Conservation (phyloP, 495 filamentous ascomycete species). For the Penicillium waksmanii region DNA sequence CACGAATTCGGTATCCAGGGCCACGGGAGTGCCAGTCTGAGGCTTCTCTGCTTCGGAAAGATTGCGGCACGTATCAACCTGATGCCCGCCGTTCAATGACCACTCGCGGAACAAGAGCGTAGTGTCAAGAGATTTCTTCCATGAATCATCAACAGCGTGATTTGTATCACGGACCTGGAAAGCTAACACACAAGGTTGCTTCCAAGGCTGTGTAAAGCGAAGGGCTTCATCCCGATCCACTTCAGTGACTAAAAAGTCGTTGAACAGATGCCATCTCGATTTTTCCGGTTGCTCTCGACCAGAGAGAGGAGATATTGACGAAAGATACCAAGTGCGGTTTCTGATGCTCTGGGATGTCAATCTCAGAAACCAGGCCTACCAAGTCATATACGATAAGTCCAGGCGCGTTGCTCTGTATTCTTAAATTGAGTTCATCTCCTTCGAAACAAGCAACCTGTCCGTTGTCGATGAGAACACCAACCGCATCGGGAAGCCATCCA, state of each 20-base stretch:
- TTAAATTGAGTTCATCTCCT: constrained; percentile 70
- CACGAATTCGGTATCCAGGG: constrained; percentile 95
- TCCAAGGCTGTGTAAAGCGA: constrained; percentile 87
- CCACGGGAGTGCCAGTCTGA: constrained; percentile 70
- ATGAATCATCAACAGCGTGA: constrained; percentile 77
- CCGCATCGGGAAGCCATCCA: constrained; percentile 88
- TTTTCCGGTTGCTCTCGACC: constrained; percentile 53
- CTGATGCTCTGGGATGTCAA: constrained; percentile 79
- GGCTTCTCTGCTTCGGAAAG: constrained; percentile 71
- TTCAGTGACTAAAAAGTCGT: constrained; percentile 91
- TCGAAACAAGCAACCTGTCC: constrained; percentile 89
- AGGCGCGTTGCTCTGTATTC: constrained; percentile 63
- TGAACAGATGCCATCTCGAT: constrained; percentile 90
- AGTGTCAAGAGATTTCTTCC: constrained; percentile 83
- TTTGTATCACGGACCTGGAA: constrained; percentile 79
- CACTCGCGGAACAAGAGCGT: constrained; percentile 78
- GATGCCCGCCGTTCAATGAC: constrained; percentile 54
- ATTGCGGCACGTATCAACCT: constrained; percentile 53
- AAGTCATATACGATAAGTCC: constrained; percentile 84
- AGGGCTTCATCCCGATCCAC: constrained; percentile 80
- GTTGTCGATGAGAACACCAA: constrained; percentile 81
- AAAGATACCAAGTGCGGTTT: constrained; percentile 91
- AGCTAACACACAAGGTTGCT: constrained; percentile 80
- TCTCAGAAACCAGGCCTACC: constrained; percentile 87
- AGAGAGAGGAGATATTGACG: constrained; percentile 82